Base-by-base conservation (phyloP, 148 eudicot species). In the Amaranthus palmeri region DNA sequence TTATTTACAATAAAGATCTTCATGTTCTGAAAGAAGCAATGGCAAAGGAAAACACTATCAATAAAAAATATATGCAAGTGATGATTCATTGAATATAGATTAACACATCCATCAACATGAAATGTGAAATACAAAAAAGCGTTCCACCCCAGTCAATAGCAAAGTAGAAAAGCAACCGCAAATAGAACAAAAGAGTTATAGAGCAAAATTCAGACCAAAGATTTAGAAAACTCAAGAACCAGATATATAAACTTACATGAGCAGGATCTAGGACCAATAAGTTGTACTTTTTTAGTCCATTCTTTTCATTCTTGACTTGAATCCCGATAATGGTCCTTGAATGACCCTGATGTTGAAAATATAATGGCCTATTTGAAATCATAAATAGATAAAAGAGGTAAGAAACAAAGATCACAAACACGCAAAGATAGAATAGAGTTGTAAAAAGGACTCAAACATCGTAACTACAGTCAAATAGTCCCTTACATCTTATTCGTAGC, bases 341-440 rank as follows among this genome's bases (percentile, higher is more conserved):
- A 75, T 95, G 99, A 53, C 99, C 99, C 53, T 91, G 79, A 77
- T 95, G 97, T 77, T 95, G 99, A 82, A 95, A 91, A 78, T 95
- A 95, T 84, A 91, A 79, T 36, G 97, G 99, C 90, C 99, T 95
- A 86, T 52, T 63, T 61, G 68, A 14, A 50, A 49, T 47, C 77
- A 65, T 4, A 56, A 68, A 10, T 74, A 5, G 48, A 59, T 48
- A 42, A 42, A 43, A 44, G 42, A 15, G 0, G 17, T 64, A 56
- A 44, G 14, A 51, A 49, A 63, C 12, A 46, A 54, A 50, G 44
- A 8, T 47, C 65, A 17, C 5, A 54, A 58, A 49, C 36, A 13
- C 7, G 13, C 44, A 43, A 13, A 17, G 44, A n/a, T 12, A 54
- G 18, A 48, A 0, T 36, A 52, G 5, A 4, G 45, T 1, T 13